Base-by-base conservation (phyloP, 2,329 filamentous ascomycete genomes). In the Leptographium procerum region DNA sequence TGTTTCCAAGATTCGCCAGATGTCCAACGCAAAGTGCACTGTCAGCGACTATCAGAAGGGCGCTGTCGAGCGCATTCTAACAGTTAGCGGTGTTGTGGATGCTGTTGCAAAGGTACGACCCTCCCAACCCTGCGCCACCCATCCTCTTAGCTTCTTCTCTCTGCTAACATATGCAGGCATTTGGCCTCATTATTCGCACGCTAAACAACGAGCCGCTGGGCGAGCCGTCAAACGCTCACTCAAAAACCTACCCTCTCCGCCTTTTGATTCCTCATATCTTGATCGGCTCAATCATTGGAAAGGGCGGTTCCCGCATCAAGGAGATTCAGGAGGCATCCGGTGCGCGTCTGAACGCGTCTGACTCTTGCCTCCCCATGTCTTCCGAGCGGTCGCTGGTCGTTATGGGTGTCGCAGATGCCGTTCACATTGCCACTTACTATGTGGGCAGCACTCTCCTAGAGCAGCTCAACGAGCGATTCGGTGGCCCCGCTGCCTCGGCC, bases 301-400 rank as follows among this genome's bases (percentile, higher is more conserved):
- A 99, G 77, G 90, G 88, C 63, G 94, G 94, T 64, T 88, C 91
- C 60, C 87, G 94, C 63, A 99, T 99, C 70, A 90, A 94, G 64
- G 94, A 99, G 75, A 99, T 99, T 62, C 94, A 99, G 72, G 94
- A 99, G 70, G 91, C 91, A 24, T 99, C 94, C 19, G 95, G 95
- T 61, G 94, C 94, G 57, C 88, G 95, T 62, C 82, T 99, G 52
- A 99, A 99, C 72, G 94, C 94, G 29, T 99, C 94, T 8, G 94
- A 97, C 71, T 87, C 91, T 6, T 95, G 91, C 70, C 82, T 99
- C 58, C 94, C 94, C 54, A 82, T 96, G 61, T 99, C 94, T 22
- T 95, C 91, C 60, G 94, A 99, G 75, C 89, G 94, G 53, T 97
- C 94, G n/a, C 83, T 99, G 54, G 92, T 99, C 56, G 91, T 99